Evolutionary conservation across 2,329 filamentous ascomycete genomes (phyloP), one percentile per base, ranked within the genome.

Genomic region (Paraphaeosphaeria sporulosa): DNA sequence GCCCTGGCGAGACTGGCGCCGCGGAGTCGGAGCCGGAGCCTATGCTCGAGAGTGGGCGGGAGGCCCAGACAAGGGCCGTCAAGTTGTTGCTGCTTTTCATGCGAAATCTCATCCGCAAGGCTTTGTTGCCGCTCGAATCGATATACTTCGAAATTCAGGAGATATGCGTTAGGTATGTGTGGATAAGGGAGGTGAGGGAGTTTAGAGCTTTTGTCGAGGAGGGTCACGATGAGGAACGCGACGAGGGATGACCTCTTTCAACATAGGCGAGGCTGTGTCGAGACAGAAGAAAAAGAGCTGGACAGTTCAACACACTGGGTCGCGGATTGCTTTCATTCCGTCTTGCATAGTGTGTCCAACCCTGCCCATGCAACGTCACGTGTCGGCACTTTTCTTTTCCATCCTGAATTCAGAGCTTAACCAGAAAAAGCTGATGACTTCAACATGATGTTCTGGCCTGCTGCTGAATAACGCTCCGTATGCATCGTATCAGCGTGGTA

Each of bases 91-190:
- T 79, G 30, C 60, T 80, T 10, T 80, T 80, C 58, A 71, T 80
- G 34, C 70, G 70, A 54, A 80, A 76, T 59, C 57, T 79, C 55
- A 70, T 80, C 13, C 56, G 69, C 6, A 78, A 77, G 57, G 72
- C 64, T 21, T 50, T 77, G 27, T 49, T 79, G 21, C 68, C 64
- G 23, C 52, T 65, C 5, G 65, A 75, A 30, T 68, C 70, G n/a
- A 61, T 80, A 17, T 75, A 74, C 43, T 79, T 73, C 58, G 78
- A 80, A 59, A 76, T 80, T 36, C 71, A 78, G 50, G 78, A 79
- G 65, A 76, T 80, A 60, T 77, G 75, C 40, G 71, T 76, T 44
- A 59, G 77, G 53, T 80, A 77, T 62, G 69, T 79, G 32, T 79
- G 77, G 72, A 72, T 80, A 17, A 73, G 64, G 58, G 78, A 80